Base-by-base conservation (phyloP, 1,284 basidiomycete species). In the Prillingera fragicola region DNA sequence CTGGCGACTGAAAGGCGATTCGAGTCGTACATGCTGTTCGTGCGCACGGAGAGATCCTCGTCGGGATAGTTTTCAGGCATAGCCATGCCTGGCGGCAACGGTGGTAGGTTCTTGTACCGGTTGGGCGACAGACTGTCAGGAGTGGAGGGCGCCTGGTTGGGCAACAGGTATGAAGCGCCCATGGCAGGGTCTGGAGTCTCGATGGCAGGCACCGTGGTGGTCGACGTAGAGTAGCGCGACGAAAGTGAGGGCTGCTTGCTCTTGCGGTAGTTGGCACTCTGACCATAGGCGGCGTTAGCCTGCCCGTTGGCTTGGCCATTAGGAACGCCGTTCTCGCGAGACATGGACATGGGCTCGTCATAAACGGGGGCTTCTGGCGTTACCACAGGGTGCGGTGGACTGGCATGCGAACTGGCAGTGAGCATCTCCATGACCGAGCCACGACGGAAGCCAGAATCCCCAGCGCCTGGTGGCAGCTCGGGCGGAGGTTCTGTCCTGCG, bases 31-130 rank as follows among this genome's bases (percentile, higher is more conserved):
- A 43, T 35, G 38, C 45, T 23, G 24, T n/a, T 43, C 19, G 37
- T 45, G 24, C 45, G 43, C 34, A 37, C 32, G 19, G 38, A 34
- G 31, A 41, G 38, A 42, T 41, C 45, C 23, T 17, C 12, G 32
- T 52, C 43, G 29, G 35, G 36, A 36, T 34, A 44, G 29, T 38
- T 26, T 22, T 52, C 45, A 2, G 41, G 31, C 34, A 24, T 28
- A 17, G 25, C 7, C 45, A 45, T 48, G 13, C 45, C 41, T 3
- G 55, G 60, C 27, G 67, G 67, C 17, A 69, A 50, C 12, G 67
- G 67, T 3, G 67, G 67, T 4, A 69, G 56, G 34, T 59, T 69
- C 52, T 69, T 69, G 55, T 57, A 62, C 22, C 63, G 52, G 48
- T 69, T 66, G 1, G 66, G 62, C 15, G 59, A 62, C 7, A 57